Evolutionary conservation across 495 filamentous ascomycete species (phyloP), one percentile per base, ranked within the genome.

Genomic region (Echria macrotheca): DNA sequence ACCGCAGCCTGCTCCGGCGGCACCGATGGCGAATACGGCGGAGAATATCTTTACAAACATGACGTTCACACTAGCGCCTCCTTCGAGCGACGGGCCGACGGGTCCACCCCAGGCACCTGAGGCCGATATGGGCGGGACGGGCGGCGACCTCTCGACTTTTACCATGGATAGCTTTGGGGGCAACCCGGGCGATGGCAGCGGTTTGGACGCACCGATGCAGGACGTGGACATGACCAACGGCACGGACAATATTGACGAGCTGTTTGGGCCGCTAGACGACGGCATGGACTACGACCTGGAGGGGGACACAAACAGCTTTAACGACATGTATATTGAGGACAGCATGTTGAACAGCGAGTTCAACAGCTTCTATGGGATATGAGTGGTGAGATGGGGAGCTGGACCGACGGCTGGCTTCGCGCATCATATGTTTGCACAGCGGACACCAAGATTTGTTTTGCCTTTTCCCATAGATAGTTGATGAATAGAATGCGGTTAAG

Each of bases 201-300:
- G n/a, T n/a, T n/a, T n/a, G n/a, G n/a, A n/a, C n/a, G n/a, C n/a
- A n/a, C n/a, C n/a, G n/a, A n/a, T n/a, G n/a, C n/a, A 56, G 18
- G 39, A 54, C 15, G 47, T 35, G 31, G 56, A 50, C 36, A 54
- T 52, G 14, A 37, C 47, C 28, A 60, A 60, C 28, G 46, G 50
- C 9, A 65, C 69, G 23, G 53, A 57, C 10, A 67, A 63, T 44
- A 63, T 70, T 29, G 66, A 70, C 17, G 65, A 65, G 31, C 48
- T 72, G 12, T 73, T 71, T 42, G 66, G 67, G 43, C 46, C 71
- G 31, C 65, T 66, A 29, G 68, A 61, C 55, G 69, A 71, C 53
- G 59, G 54, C 15, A 38, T 61, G 35, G 54, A 56, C 40, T 66
- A 68, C 44, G 70, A 68, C 45, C 33, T 71, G 1, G 66, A 45